Percentiles rank a stretch among this genome's conserved stretches.
phyloP scores from a whole-genome alignment of 495 filamentous ascomycete species.

The Daldinia caldariorum region DNA sequence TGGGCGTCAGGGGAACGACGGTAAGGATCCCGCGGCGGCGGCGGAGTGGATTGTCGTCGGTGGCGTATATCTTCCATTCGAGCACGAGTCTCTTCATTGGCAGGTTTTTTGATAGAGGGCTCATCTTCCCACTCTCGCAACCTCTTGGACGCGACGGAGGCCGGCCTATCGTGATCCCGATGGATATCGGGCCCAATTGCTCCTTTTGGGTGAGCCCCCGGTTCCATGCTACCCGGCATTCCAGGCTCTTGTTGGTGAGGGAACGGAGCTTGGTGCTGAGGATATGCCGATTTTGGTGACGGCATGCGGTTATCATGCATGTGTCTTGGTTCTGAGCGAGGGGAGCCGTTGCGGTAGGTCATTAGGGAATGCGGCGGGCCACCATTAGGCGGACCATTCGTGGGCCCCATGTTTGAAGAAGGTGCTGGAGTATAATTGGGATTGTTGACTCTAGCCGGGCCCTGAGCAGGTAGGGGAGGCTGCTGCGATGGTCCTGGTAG shows the following conservation, averaged over 20 bases:
- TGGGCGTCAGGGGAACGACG: constrained; percentile 82
- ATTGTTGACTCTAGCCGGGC: constrained; percentile 71
- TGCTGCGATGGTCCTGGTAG: constrained; percentile 62
- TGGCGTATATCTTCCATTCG: constrained; percentile 84
- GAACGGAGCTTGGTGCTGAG: constrained; percentile 79
- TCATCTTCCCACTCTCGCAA: constrained; percentile 93
- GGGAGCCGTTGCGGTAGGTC: constrained; percentile 80
- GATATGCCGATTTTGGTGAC: constrained; percentile 83
- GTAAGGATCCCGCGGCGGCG: constrained; percentile 74
- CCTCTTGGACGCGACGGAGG: constrained; percentile 83
- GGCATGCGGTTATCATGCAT: constrained; percentile 86
- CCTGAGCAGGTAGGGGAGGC: constrained; percentile 49
- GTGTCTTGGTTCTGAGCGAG: constrained; percentile 79
- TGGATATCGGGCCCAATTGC: constrained; percentile 57
- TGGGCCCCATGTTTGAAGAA: constrained; percentile 58
- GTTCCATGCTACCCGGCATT: constrained; percentile 74
- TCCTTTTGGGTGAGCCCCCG: constrained; percentile 66
- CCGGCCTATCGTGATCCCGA: constrained; percentile 84
- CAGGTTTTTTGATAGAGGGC: constrained; percentile 78
- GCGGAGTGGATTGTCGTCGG: constrained; percentile 76
- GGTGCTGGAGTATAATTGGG: constrained; percentile 74
- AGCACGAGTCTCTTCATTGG: constrained; percentile 86
- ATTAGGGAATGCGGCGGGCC: constrained; percentile 78
- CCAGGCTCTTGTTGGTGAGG: constrained; percentile 69
- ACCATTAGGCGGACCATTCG: constrained; percentile 62